Evolutionary conservation across 306 rosid genomes (phyloP).

Genomic region (Fragaria nilgerrensis): DNA sequence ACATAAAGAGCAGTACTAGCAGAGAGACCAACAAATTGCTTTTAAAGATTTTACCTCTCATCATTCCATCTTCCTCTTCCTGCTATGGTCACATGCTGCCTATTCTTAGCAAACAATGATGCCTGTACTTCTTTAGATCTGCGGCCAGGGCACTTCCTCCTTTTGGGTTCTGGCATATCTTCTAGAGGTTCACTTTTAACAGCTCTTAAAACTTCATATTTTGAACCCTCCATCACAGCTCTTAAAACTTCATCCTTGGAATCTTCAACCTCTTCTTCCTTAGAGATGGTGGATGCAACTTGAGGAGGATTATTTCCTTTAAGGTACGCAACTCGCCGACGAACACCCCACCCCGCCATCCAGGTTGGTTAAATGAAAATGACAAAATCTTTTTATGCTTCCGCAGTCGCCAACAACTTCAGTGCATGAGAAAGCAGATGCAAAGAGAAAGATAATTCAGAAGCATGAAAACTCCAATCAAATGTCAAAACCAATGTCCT

Average conservation of each 20-base stretch:
- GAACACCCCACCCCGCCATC: slow-evolving; percentile 51
- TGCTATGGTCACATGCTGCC: slow-evolving; percentile 19
- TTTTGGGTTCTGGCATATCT: slow-evolving; percentile 30
- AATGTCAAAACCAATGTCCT: neutral
- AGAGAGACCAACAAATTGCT: neutral
- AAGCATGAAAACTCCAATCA: neutral
- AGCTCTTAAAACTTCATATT: slow-evolving; percentile 35
- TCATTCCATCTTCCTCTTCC: slow-evolving; percentile 71
- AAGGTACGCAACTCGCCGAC: slow-evolving; percentile 24
- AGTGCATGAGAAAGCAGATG: slow-evolving; percentile 10
- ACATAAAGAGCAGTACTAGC: neutral
- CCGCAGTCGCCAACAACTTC: neutral
- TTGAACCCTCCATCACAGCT: slow-evolving; percentile 27
- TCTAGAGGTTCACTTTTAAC: slow-evolving; percentile 36
- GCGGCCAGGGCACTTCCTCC: slow-evolving; percentile 54
- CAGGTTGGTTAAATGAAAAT: neutral
- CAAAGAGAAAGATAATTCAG: neutral
- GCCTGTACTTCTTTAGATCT: slow-evolving; percentile 50
- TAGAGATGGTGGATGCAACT: slow-evolving; percentile 27
- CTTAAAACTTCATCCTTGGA: slow-evolving; percentile 39
- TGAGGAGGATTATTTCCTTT: slow-evolving; percentile 34
- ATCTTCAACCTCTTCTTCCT: slow-evolving; percentile 30
- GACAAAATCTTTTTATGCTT: neutral
- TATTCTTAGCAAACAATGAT: slow-evolving; percentile 21
- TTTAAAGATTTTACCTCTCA: slow-evolving; percentile 47